phyloP scores from a whole-genome alignment of 805 yeast species.

The Yamadazyma sp. region DNA sequence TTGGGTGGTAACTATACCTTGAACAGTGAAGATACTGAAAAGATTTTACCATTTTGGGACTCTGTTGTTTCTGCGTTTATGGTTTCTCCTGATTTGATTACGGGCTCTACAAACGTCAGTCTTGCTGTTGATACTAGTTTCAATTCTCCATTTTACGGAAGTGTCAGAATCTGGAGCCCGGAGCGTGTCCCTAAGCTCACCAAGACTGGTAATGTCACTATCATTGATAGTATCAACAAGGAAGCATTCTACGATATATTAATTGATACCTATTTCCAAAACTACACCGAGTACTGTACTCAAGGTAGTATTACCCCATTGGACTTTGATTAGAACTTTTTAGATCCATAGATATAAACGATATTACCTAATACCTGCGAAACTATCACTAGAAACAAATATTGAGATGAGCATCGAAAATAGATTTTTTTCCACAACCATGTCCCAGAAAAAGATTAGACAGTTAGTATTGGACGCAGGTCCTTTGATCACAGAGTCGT shows the following conservation, averaged over 20 bases:
- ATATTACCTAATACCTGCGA: neutral
- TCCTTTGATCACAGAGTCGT: slow-evolving; percentile 85
- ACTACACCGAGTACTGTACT: slow-evolving; percentile 40
- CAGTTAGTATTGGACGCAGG: slow-evolving; percentile 89
- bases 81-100: slow-evolving; percentile 35
- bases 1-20: slow-evolving; percentile 35
- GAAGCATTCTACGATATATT: slow-evolving; percentile 29
- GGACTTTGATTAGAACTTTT: slow-evolving; percentile 2
- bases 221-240: slow-evolving; percentile 32
- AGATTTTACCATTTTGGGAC: slow-evolving; percentile 44
- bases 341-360: neutral
- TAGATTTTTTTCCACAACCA: slow-evolving; percentile 1
- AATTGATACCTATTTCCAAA: slow-evolving; percentile 31
- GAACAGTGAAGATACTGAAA: slow-evolving; percentile 24
- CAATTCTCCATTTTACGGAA: slow-evolving; percentile 44
- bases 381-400: neutral
- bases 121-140: slow-evolving; percentile 41
- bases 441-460: slow-evolving; percentile 34
- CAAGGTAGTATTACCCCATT: slow-evolving; percentile 11
- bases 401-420: slow-evolving; percentile 8
- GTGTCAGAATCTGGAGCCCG: slow-evolving; percentile 36
- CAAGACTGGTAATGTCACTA: slow-evolving; percentile 36
- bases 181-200: slow-evolving; percentile 37
- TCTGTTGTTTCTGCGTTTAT: slow-evolving; percentile 40
- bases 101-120: slow-evolving; percentile 27